Base-by-base conservation (phyloP, 2,329 filamentous ascomycete genomes). In the Apiospora malaysiana region DNA sequence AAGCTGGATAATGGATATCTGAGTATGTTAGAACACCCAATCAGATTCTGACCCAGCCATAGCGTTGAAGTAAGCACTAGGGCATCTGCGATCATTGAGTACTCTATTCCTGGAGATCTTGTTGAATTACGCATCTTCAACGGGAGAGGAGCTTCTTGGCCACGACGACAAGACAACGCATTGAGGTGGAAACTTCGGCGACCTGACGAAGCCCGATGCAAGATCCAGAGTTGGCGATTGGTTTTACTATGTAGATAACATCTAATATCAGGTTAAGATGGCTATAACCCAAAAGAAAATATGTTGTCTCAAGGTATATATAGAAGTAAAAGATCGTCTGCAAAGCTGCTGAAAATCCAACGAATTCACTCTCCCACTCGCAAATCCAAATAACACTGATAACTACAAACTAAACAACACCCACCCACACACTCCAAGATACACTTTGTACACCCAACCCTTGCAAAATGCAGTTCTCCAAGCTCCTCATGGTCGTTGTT, bases 401-500 rank as follows among this genome's bases (percentile, higher is more conserved):
- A 9, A 46, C 25, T 27, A 56, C 0, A 18, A 14, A 56, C 16
- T 25, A 59, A 59, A 7, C 14, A 37, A 7, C 27, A 59, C 16
- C 6, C 12, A 32, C 16, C 14, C 5, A 27, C 25, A 27, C 49
- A 27, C 6, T 18, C 7, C 49, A 56, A 8, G 12, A 18, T 18
- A 18, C 25, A 1, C 49, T 0, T 27, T 56, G 1, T 25, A 27
- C 32, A 37, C 16, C 7, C 16, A 3, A 4, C 6, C 21, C 27
- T 7, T 10, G 1, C 51, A 59, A 59, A 2, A 59, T 59, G 51
- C 51, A 59, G 51, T 59, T 59, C 51, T 59, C 51, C 51, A 59
- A 37, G 27, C 25, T 59, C 51, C 14, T 59, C 27, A 59, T 59
- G 51, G 25, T 59, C 51, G 51, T 59, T 37, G 51, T 59, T 21